Percentiles rank a stretch among this genome's conserved stretches.
These are phyloP conservation scores for Teratosphaeriaceae sp. DNA, from an alignment of 2,329 filamentous ascomycete genomes.

Conservation along the genomic window DNA sequence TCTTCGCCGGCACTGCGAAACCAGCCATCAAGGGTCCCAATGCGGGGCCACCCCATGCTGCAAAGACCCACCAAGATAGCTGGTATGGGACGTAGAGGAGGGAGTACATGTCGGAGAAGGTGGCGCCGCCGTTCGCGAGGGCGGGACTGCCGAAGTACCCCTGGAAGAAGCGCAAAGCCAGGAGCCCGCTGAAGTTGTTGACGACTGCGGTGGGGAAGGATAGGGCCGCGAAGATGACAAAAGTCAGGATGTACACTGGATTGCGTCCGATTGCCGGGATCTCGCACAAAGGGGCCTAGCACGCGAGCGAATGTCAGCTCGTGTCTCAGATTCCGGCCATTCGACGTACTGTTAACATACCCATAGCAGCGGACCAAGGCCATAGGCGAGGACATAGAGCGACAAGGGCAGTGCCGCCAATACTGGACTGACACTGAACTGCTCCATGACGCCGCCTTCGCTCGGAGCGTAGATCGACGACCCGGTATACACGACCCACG, in stretches of 20 bases:
- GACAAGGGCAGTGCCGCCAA: conserved; percentile 52
- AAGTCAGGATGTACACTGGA: conserved; percentile 8
- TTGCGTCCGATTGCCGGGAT: conserved; percentile 9
- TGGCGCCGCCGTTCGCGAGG: conserved; percentile 51
- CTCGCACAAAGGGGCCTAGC: conserved; percentile 10
- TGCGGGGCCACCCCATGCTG: conserved; percentile 42
- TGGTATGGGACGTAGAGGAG: conserved; percentile 40
- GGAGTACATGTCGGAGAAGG: conserved; percentile 49
- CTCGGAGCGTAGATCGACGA: conserved; percentile 44
- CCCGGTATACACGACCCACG: conserved; percentile 52
- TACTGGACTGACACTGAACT: conserved; percentile 49
- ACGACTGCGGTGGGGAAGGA: conserved; percentile 44
- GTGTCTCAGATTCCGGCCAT: too few species aligned
- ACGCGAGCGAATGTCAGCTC: too few species aligned
- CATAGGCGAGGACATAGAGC: conserved; percentile 54
- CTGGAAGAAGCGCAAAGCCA: conserved; percentile 56
- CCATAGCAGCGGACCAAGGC: too few species aligned
- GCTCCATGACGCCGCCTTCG: conserved; percentile 42
- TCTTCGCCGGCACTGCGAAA: conserved; percentile 38
- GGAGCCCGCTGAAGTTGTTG: conserved; percentile 10
- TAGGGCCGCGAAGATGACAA: conserved; percentile 7
- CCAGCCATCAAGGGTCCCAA: conserved; percentile 55
- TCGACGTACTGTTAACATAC: too few species aligned
- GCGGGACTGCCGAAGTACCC: conserved; percentile 59
- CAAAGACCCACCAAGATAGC: conserved; percentile 39